A percentile compares a stretch with the other conserved stretches of the same genome.
These are phyloP conservation scores for Beta macrorhiza DNA, from an alignment of 179 eudicot genomes.

Conservation along the genomic window DNA sequence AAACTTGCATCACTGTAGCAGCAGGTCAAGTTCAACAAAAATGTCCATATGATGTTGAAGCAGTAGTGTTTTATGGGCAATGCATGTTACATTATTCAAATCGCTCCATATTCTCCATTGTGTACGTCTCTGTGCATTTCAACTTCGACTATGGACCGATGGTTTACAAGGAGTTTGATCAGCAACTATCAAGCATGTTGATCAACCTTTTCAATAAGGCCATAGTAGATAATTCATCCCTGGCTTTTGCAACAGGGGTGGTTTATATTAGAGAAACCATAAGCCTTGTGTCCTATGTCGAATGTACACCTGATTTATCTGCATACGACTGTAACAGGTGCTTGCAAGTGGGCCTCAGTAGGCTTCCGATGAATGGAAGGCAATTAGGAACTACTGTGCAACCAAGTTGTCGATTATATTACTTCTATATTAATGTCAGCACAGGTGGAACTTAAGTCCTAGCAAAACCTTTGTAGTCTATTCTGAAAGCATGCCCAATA, in stretches of 20 bases:
- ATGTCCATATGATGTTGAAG: too few relatives aligned
- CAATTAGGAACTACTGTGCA: conserved; percentile 19
- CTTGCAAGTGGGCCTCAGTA: conserved; percentile 16
- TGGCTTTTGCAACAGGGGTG: conserved; percentile 17
- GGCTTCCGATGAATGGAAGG: conserved; percentile 15
- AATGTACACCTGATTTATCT: conserved; percentile 25
- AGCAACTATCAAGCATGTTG: conserved; percentile 17
- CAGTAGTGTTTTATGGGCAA: too few relatives aligned
- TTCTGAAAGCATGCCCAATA: neutral
- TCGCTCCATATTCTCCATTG: neutral
- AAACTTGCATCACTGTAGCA: too few relatives aligned
- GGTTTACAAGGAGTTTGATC: conserved; percentile 13
- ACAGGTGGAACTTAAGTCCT: conserved; percentile 7
- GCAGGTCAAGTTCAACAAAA: too few relatives aligned
- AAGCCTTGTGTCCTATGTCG: conserved; percentile 17
- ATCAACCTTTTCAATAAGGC: conserved; percentile 16
- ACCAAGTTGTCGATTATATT: conserved; percentile 23
- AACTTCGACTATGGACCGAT: conserved; percentile 15
- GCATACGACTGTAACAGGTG: conserved; percentile 24
- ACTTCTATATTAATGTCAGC: conserved; percentile 21
- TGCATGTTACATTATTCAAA: too few relatives aligned
- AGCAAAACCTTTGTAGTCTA: neutral
- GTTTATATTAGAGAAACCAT: neutral
- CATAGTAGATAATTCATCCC: conserved; percentile 18
- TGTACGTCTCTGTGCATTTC: conserved; percentile 14